These are phyloP conservation scores for Serendipita sp. DNA, from an alignment of 768 basidiomycete species.

Conservation along the genomic window DNA sequence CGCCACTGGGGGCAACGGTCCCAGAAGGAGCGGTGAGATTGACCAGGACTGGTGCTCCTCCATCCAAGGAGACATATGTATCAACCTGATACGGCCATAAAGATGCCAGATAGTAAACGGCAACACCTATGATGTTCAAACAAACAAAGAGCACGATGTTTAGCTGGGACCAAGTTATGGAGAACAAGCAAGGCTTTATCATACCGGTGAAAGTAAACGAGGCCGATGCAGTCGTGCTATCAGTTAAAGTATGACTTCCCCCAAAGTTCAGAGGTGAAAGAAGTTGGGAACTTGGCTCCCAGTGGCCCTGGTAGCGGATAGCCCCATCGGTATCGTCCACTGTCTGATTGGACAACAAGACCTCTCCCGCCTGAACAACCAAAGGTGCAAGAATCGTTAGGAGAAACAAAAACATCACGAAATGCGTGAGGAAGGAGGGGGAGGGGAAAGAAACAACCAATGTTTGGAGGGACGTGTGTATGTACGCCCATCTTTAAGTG, in stretches of 20 bases:
- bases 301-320: not conserved
- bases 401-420: no score
- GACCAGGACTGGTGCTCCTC: not conserved
- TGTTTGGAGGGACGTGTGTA: no score
- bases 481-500: no score
- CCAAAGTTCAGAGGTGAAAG: not conserved
- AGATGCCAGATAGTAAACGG: not conserved
- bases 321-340: not conserved
- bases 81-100: not conserved
- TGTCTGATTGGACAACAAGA: not conserved
- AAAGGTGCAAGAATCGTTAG: not conserved
- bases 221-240: not conserved
- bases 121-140: not conserved
- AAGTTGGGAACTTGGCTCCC: not conserved
- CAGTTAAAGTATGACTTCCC: not conserved
- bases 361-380: not conserved
- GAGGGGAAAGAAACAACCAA: no score
- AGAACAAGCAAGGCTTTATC: not conserved
- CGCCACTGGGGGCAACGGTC: not conserved
- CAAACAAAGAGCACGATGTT: not conserved
- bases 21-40: not conserved
- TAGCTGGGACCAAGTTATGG: not conserved
- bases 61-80: not conserved
- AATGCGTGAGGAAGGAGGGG: no score
- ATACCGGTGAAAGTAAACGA: constrained; percentile 1